These are phyloP conservation scores for Hyaloscypha variabilis DNA, from an alignment of 495 filamentous ascomycete genomes.

Conservation along the genomic window DNA sequence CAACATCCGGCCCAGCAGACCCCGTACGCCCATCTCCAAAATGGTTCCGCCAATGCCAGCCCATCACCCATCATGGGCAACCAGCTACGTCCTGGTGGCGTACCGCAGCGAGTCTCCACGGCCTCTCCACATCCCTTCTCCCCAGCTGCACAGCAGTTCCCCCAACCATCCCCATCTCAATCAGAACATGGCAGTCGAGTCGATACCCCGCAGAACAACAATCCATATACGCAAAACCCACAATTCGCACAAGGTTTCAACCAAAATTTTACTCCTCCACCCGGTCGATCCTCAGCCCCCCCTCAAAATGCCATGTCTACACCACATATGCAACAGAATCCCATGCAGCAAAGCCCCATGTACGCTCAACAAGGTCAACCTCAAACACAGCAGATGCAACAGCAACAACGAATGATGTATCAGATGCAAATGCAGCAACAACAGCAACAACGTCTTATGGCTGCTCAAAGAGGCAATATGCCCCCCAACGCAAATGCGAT, in stretches of 20 bases:
- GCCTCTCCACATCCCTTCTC: constrained; percentile 92
- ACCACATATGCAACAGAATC: constrained; percentile 43
- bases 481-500: constrained; percentile 50
- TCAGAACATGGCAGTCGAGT: constrained; percentile 75
- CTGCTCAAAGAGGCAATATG: constrained; percentile 46
- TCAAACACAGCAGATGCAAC: constrained; percentile 41
- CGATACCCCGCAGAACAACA: constrained; percentile 67
- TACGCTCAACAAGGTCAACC: constrained; percentile 55
- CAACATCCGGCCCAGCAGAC: constrained; percentile 63
- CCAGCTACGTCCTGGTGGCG: constrained; percentile 64
- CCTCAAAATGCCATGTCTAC: constrained; percentile 46
- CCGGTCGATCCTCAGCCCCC: constrained; percentile 49
- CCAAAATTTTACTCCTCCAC: constrained; percentile 48
- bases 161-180: constrained; percentile 77
- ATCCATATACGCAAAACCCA: constrained; percentile 62
- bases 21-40: constrained; percentile 82
- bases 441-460: constrained; percentile 58
- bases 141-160: constrained; percentile 73
- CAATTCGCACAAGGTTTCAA: constrained; percentile 62
- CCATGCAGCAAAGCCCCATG: constrained; percentile 58
- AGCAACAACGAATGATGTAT: constrained; percentile 54
- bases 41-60: constrained; percentile 77
- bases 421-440: constrained; percentile 74
- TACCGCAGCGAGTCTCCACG: constrained; percentile 82
- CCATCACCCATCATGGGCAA: constrained; percentile 85